Evolutionary conservation across 2,329 filamentous ascomycete genomes (phyloP).

Genomic region (Microsporum audouinii): DNA sequence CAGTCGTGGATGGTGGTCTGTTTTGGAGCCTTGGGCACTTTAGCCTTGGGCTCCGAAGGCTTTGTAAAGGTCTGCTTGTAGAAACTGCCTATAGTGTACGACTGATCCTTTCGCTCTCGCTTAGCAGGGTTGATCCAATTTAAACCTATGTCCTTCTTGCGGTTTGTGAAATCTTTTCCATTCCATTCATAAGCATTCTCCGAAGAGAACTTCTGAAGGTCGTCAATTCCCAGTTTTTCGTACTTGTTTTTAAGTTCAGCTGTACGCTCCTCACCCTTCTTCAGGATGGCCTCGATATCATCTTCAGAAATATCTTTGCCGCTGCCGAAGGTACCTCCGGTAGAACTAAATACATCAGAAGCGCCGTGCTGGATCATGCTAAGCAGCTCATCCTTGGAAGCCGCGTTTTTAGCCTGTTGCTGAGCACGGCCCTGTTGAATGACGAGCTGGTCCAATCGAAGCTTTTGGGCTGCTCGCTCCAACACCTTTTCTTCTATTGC

Average conservation of each 20-base stretch:
- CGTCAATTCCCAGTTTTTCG: conserved; percentile 91
- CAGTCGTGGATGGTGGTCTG: conserved; percentile 90
- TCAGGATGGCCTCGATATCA: conserved; percentile 80
- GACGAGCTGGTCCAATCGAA: conserved; percentile 90
- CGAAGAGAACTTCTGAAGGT: conserved; percentile 93
- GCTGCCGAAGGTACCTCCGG: conserved; percentile 48
- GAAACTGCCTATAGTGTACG: conserved; percentile 98
- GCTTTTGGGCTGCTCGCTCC: conserved; percentile 89
- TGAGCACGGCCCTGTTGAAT: conserved; percentile 96
- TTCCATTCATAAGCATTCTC: conserved; percentile 99
- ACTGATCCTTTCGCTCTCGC: conserved; percentile 94
- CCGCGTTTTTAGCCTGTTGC: conserved; percentile 76
- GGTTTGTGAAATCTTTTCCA: conserved; percentile 83
- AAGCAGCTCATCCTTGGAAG: conserved; percentile 89
- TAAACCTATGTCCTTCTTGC: conserved; percentile 83
- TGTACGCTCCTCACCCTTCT: conserved; percentile 76
- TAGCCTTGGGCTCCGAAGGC: conserved; percentile 76
- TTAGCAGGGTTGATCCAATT: conserved; percentile 98
- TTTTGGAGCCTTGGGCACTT: conserved; percentile 89
- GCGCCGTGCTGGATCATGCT: conserved; percentile 99
- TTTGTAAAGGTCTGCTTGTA: conserved; percentile 79
- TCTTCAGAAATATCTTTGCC: conserved; percentile 63
- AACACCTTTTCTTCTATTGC: conserved; percentile 98
- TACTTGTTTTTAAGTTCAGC: conserved; percentile 87
- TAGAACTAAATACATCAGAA: conserved; percentile 80